Evolutionary conservation across 768 basidiomycete species (phyloP).

Genomic region (Suillus americanus): DNA sequence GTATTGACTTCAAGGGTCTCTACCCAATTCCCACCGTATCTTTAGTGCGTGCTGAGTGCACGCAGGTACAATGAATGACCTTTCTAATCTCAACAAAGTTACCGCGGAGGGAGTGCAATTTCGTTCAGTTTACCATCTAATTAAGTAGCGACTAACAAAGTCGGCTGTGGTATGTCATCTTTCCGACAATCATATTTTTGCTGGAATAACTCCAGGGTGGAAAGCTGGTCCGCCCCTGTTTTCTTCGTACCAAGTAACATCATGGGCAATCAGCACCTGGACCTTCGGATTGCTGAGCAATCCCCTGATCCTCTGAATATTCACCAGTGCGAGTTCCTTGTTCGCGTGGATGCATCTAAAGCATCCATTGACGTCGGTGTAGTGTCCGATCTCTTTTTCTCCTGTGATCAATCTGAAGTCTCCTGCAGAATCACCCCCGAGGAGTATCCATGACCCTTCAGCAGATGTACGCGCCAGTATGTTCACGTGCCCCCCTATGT

Average conservation of each 20-base stretch:
- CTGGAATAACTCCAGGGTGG: constrained; percentile 9
- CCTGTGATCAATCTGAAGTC: constrained; percentile 51
- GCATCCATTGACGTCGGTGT: constrained; percentile 21
- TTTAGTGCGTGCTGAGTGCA: background rate
- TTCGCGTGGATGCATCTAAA: constrained; percentile 42
- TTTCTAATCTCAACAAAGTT: background rate
- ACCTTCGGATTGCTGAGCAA: constrained; percentile 40
- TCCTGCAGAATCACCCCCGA: constrained; percentile 58
- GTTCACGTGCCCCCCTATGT: constrained; percentile 55
- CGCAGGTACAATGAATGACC: background rate
- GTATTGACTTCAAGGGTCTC: background rate
- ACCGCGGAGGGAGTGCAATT: background rate
- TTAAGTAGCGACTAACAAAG: background rate
- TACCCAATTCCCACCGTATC: background rate
- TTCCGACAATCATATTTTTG: background rate
- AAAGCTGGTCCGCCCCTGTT: constrained; percentile 35
- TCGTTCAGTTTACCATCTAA: background rate
- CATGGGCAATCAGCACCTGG: constrained; percentile 49
- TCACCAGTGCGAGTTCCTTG: constrained; percentile 39
- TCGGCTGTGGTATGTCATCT: background rate
- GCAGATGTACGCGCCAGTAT: constrained; percentile 53
- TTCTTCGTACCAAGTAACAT: constrained; percentile 46
- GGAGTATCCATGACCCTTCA: constrained; percentile 53
- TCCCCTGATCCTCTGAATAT: constrained; percentile 39
- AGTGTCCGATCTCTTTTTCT: constrained; percentile 37